Base-by-base conservation (phyloP, 345 rosid species). In the Populus deltoides region DNA sequence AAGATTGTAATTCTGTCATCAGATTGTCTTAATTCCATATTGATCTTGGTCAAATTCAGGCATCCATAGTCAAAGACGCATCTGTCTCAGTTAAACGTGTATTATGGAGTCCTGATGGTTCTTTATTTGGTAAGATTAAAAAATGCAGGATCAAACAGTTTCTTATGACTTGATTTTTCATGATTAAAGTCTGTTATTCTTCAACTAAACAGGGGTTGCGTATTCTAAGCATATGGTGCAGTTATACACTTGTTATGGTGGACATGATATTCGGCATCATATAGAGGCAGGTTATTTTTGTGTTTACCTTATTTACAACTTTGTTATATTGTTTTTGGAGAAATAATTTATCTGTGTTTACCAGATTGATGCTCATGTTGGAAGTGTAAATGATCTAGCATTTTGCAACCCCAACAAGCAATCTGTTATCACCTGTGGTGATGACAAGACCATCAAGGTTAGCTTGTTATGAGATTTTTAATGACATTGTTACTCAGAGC, bases 321-420 rank as follows among this genome's bases (percentile, higher is more conserved):
- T 25, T n/a, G 13, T 66, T 25, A 45, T 5, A 8, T 16, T 68
- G 38, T 35, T 39, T 35, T 67, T 73, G 35, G 82, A 55, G 20
- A 18, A 36, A 6, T 80, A 22, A 67, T 22, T 12, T 2, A 45
- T 10, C 13, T 35, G 9, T 80, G 68, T 55, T 39, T 39, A 79
- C 76, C 81, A 93, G 98, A 90, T 90, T 74, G 97, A 93, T 72
- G 89, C 92, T 81, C 98, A 92, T 81, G 78, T 85, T 68, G 97
- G 98, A 36, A 75, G 88, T 78, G 97, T 93, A 74, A 92, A 90
- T 80, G 94, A 93, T 84, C 80, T 93, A 79, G 94, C 92, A 41
- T 93, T 93, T 57, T 84, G 86, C 70, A 83, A 67, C 72, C 90
- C 92, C 43, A 66, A 72, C 66, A 85, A 85, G 82, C 90, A 87